Percentiles rank a stretch among this genome's conserved stretches.
Evolutionary conservation across 2,329 filamentous ascomycete species (phyloP).

Genomic region (Domatiomyces globalis): DNA sequence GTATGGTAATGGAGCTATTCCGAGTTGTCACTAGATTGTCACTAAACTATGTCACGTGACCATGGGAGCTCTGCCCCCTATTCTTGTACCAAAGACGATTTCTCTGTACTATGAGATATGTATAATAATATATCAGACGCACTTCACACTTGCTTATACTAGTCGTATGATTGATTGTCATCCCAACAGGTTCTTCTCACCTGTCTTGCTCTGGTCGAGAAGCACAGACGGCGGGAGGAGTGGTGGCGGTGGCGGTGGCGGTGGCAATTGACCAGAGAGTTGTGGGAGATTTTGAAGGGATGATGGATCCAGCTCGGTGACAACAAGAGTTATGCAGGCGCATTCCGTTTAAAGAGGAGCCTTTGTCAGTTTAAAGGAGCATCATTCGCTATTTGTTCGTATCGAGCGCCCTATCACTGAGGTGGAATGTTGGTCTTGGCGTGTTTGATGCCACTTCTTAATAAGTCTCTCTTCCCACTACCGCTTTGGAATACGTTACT

Average conservation of each 20-base stretch:
- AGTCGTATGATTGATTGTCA: no score
- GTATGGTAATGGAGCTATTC: no score
- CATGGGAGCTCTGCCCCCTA: no score
- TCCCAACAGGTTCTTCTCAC: conserved; percentile 2
- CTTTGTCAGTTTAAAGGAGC: no score
- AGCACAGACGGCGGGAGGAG: conserved; percentile 1
- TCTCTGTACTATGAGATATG: no score
- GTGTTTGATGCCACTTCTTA: neutral
- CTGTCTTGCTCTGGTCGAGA: conserved; percentile 3
- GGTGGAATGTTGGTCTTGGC: neutral
- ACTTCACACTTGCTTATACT: no score
- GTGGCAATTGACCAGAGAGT: neutral
- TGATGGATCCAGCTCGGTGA: neutral
- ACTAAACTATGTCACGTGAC: no score
- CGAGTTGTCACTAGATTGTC: no score
- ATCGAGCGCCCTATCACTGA: neutral
- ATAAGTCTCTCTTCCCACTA: neutral
- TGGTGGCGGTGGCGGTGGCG: neutral
- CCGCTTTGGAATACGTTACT: neutral
- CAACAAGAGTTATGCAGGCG: neutral
- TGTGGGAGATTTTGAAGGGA: no score
- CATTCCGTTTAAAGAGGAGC: no score
- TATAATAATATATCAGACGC: no score
- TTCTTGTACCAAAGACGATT: no score
- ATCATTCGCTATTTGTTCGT: neutral